Evolutionary conservation across 176 grass and related monocot genomes (phyloP), one percentile per base, ranked within the genome.

Genomic region (Carex parvula): DNA sequence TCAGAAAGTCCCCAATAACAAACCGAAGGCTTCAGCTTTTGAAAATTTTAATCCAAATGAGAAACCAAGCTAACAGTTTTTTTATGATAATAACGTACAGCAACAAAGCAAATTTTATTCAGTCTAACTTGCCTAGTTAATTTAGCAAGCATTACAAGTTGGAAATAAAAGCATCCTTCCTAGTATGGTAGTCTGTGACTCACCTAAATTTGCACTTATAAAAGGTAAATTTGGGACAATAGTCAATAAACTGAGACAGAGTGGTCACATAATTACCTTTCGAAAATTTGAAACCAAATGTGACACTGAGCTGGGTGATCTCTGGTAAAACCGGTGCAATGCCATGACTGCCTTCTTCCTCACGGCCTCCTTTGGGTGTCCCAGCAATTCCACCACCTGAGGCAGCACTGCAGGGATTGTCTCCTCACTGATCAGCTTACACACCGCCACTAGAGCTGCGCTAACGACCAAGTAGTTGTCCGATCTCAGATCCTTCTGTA

Each of bases 291-390:
- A 99, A 82, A 99, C 85, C 16, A 99, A 88, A 89, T 99, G 93
- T 44, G 97, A 86, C 12, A 99, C 93, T 0, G 97, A 94, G 1
- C 91, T 70, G 6, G 97, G 90, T 8, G 97, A 94, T 77, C 91
- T 88, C 91, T 99, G 97, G 83, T 99, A 92, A 92, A 99, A 99
- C 1, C 93, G 93, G 62, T 99, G 93, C 18, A 99, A 87, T 12
- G 91, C 88, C 97, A 99, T 96, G 10, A 99, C 87, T 3, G 97
- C 97, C 97, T 99, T 99, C 91, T 99, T 99, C 75, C 97, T 76
- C 6, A 99, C 97, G 30, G 90, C 72, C 85, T 99, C 97, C 87
- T 99, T 99, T 63, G 91, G 87, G 70, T 99, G 97, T 2, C 64
- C 84, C 24, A 99, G 93, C 65, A 99, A 84, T 60, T 99, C 97